Conservation (phyloP, 2,329 filamentous ascomycete genomes). For the Talaromyces atroroseus region DNA sequence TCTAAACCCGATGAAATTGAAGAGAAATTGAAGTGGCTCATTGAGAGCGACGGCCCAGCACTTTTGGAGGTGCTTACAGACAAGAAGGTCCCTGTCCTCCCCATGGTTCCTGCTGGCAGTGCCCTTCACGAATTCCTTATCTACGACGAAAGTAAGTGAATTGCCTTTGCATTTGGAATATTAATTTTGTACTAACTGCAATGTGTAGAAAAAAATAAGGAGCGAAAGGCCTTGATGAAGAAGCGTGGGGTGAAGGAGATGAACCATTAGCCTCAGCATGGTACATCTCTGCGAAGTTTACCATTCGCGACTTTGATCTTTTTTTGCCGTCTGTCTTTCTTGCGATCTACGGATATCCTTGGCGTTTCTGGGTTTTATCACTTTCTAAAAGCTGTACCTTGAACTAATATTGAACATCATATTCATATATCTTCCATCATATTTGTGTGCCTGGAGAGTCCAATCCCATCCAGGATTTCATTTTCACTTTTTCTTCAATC, state of each 20-base stretch:
- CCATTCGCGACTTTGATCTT: not conserved
- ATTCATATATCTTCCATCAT: not conserved
- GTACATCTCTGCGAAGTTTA: slow-evolving; percentile 14
- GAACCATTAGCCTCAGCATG: not conserved
- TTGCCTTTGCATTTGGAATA: not conserved
- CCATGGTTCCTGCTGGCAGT: slow-evolving; percentile 88
- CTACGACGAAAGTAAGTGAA: slow-evolving; percentile 66
- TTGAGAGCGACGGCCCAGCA: slow-evolving; percentile 83
- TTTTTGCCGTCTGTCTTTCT: slow-evolving; percentile 20
- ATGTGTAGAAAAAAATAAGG: slow-evolving; percentile 58
- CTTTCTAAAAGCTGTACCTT: slow-evolving; percentile 5
- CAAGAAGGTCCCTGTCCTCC: slow-evolving; percentile 73
- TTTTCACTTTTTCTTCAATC: not conserved
- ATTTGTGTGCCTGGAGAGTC: not conserved
- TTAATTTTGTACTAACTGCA: slow-evolving; percentile 20
- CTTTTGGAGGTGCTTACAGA: slow-evolving; percentile 89
- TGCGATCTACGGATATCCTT: slow-evolving; percentile 37
- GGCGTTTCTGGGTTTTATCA: slow-evolving; percentile 25
- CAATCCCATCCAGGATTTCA: not conserved
- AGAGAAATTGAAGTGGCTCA: slow-evolving; percentile 78
- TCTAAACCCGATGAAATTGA: slow-evolving; percentile 70
- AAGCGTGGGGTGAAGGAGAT: slow-evolving; percentile 43
- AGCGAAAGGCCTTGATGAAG: slow-evolving; percentile 62
- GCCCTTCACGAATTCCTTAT: slow-evolving; percentile 90
- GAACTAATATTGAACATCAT: not conserved